Percentiles rank a stretch among this genome's conserved stretches.
Conservation (phyloP, 2,329 filamentous ascomycete genomes). For the Fusarium sp. region DNA sequence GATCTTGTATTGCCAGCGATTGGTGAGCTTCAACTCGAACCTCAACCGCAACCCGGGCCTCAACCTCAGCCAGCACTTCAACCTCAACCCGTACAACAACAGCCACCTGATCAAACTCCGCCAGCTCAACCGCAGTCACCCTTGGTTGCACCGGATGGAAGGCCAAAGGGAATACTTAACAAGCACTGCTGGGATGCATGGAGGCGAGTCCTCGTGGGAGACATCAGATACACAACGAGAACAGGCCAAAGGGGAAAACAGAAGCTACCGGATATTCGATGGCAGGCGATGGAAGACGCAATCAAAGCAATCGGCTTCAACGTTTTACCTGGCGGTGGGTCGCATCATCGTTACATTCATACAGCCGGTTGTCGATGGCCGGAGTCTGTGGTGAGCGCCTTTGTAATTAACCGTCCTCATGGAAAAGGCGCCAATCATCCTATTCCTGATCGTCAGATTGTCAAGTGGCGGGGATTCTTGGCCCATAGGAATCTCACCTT, state of each 20-base stretch:
- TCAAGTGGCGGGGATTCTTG: constrained; percentile 1
- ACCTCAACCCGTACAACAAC: not conserved
- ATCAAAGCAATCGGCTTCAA: not conserved
- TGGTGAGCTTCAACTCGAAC: too few species aligned
- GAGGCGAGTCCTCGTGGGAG: constrained; percentile 3
- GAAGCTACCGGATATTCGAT: not conserved
- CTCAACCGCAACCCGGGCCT: not conserved
- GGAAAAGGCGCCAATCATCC: not conserved
- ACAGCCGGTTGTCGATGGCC: not conserved
- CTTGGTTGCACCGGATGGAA: constrained; percentile 15
- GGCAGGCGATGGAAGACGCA: not conserved
- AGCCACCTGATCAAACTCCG: not conserved
- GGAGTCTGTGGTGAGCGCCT: not conserved
- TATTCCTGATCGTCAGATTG: not conserved
- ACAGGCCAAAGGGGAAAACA: not conserved
- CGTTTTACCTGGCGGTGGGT: not conserved
- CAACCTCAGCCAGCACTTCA: not conserved
- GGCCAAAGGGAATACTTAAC: constrained; percentile 16
- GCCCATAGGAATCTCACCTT: constrained; percentile 17
- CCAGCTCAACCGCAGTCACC: not conserved
- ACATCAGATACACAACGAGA: constrained; percentile 3
- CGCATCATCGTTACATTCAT: not conserved
- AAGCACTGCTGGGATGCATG: constrained; percentile 29
- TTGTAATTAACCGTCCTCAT: not conserved
- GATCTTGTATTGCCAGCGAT: too few species aligned